A percentile compares a stretch with the other conserved stretches of the same genome.
These are phyloP conservation scores for Vigna hirtella DNA, from an alignment of 306 rosid species.

Conservation along the genomic window DNA sequence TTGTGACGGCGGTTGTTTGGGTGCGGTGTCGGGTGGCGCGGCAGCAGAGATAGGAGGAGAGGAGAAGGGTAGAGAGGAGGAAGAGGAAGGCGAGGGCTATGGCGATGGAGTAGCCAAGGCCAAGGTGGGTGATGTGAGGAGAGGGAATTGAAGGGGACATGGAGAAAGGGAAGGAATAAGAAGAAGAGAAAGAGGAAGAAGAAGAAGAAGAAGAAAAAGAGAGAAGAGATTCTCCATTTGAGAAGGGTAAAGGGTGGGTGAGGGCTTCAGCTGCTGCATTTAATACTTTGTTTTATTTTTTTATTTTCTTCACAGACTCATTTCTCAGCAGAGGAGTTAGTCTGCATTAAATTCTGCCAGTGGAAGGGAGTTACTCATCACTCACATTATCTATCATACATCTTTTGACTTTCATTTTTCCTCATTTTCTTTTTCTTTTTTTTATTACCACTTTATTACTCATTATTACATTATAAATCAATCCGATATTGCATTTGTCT, in stretches of 20 bases:
- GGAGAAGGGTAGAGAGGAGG: conserved; percentile 82
- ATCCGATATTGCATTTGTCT: too few species aligned
- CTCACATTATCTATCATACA: background rate
- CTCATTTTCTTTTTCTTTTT: too few species aligned
- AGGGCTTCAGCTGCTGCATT: conserved; percentile 71
- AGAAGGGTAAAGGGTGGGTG: conserved; percentile 64
- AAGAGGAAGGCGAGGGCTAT: conserved; percentile 83
- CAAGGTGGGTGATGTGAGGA: conserved; percentile 62
- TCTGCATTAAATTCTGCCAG: background rate
- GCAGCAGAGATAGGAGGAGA: conserved; percentile 89
- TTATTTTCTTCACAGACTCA: background rate
- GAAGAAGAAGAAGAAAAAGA: background rate
- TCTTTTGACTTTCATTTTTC: background rate
- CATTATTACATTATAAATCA: background rate
- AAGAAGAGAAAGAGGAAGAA: background rate
- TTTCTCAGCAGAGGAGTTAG: background rate
- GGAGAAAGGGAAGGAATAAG: conserved; percentile 18
- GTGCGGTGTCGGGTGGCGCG: conserved; percentile 50
- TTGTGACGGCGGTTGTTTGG: background rate
- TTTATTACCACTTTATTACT: too few species aligned
- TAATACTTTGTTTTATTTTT: conserved; percentile 56
- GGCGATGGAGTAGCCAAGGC: conserved; percentile 96
- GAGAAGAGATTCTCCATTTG: conserved; percentile 63
- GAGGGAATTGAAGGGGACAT: conserved; percentile 47
- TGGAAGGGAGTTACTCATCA: background rate